Evolutionary conservation across 148 eudicot genomes (phyloP).

Genomic region (Oxyria digyna): DNA sequence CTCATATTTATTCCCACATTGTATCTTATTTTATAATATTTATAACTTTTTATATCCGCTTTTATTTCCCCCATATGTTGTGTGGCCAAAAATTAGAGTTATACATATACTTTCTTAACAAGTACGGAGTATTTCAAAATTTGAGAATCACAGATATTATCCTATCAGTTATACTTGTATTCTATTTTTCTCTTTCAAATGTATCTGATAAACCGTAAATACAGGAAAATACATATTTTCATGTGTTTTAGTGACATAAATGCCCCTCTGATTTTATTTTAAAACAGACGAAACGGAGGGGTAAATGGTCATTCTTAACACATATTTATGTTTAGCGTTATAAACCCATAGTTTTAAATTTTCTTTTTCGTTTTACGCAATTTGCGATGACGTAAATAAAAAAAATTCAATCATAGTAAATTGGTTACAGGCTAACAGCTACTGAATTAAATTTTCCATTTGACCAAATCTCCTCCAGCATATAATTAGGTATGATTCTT

Average conservation of each 20-base stretch:
- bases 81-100: background rate
- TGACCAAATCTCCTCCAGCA: constrained; percentile 2
- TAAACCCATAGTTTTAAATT: background rate
- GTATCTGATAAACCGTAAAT: background rate
- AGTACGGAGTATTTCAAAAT: background rate
- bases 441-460: background rate
- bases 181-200: background rate
- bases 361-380: background rate
- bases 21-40: constrained; percentile 1
- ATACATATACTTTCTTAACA: background rate
- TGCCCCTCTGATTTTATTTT: background rate
- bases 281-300: background rate
- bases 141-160: background rate
- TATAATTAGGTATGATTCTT: constrained; percentile 6
- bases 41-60: background rate
- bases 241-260: background rate
- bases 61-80: background rate
- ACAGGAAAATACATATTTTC: background rate
- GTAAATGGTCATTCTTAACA: background rate
- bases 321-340: constrained; percentile 5
- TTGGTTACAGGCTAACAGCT: constrained; percentile 2
- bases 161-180: background rate
- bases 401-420: background rate
- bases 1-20: constrained; percentile 13
- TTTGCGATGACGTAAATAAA: background rate